These are phyloP conservation scores for Sclerotinia sclerotiorum DNA, from an alignment of 2,329 filamentous ascomycete genomes.

Conservation along the genomic window DNA sequence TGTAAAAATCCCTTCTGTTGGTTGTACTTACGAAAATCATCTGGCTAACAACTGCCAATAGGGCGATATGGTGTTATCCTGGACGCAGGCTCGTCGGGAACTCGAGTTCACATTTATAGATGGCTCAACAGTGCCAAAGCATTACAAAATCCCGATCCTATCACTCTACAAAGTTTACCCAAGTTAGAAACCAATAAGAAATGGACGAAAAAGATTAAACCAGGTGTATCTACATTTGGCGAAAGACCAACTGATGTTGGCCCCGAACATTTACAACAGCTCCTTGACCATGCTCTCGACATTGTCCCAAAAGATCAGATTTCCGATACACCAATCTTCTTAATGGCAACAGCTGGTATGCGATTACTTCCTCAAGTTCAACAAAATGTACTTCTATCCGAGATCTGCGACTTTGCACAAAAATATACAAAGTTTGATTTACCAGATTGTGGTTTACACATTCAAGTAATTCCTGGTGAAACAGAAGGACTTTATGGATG, in stretches of 20 bases:
- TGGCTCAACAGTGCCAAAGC: constrained; percentile 79
- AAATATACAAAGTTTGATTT: constrained; percentile 76
- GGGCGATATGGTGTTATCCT: constrained; percentile 86
- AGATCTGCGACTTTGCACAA: constrained; percentile 80
- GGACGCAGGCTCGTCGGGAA: constrained; percentile 96
- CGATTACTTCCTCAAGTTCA: constrained; percentile 75
- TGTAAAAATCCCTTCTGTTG: not conserved
- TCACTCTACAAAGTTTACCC: constrained; percentile 69
- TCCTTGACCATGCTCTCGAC: constrained; percentile 79
- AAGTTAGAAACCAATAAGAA: constrained; percentile 78
- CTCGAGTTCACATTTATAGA: constrained; percentile 88
- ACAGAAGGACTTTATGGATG: constrained; percentile 96
- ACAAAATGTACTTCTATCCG: constrained; percentile 68
- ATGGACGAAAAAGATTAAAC: constrained; percentile 92
- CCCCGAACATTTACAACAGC: constrained; percentile 72
- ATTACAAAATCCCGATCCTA: constrained; percentile 56
- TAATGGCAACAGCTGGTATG: constrained; percentile 96
- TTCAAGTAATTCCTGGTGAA: constrained; percentile 93
- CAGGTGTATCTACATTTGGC: constrained; percentile 89
- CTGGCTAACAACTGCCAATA: constrained; percentile 22
- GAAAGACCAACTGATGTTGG: constrained; percentile 74
- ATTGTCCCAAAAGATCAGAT: constrained; percentile 76
- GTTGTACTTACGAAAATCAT: not conserved
- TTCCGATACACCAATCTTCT: constrained; percentile 83
- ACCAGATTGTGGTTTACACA: constrained; percentile 84